Evolutionary conservation across 176 grass and related monocot species (phyloP).

Genomic region (barley (Hordeum vulgare)): MorexV3_pseudomolecules_assembly NC_058519.1:224466277-224466776

Average conservation of each 20-base stretch:
- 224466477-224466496: constrained; percentile 89
- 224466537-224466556: constrained; percentile 15
- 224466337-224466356: neutral
- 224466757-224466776: constrained; percentile 54
- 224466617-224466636: constrained; percentile 12
- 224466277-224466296: neutral
- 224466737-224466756: constrained; percentile 77
- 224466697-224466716: constrained; percentile 44
- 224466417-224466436: neutral
- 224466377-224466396: neutral
- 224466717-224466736: constrained; percentile 56
- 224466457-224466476: constrained; percentile 57
- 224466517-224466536: constrained; percentile 38
- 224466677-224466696: constrained; percentile 46
- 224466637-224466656: constrained; percentile 51
- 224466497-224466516: constrained; percentile 90
- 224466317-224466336: neutral
- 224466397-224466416: neutral
- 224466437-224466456: constrained; percentile 16
- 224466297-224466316: neutral
- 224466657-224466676: constrained; percentile 46
- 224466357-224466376: neutral
- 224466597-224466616: constrained; percentile 3
- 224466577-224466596: neutral
- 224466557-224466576: constrained; percentile 19